Conservation (phyloP, 176 grass and related monocot genomes). For the Metroxylon sagu region DNA sequence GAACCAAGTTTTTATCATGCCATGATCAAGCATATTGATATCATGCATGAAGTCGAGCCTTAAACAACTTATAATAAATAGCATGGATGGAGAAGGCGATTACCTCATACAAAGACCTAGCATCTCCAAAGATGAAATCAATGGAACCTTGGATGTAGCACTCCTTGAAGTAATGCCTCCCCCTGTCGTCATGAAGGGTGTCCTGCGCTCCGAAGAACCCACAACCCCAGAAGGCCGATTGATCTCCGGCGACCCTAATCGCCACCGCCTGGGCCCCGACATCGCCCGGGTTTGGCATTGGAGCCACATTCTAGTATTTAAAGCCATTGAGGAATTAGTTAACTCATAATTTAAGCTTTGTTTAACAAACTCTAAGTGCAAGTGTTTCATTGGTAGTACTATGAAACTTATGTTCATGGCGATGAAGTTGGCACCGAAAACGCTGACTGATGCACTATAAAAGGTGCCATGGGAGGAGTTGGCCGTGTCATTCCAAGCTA, state of each 20-base stretch:
- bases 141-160: conserved; percentile 80
- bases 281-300: conserved; percentile 64
- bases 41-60: too few species aligned
- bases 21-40: too few species aligned
- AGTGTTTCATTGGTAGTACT: conserved; percentile 19
- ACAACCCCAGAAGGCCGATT: conserved; percentile 73
- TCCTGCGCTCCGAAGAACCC: conserved; percentile 86
- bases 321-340: background rate
- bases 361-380: too few species aligned
- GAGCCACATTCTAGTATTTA: conserved; percentile 65
- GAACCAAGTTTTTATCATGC: too few species aligned
- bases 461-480: conserved; percentile 72
- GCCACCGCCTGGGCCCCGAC: conserved; percentile 60
- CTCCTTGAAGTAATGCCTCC: conserved; percentile 80
- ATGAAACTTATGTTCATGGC: conserved; percentile 89
- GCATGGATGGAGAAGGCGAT: background rate
- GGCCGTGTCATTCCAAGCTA: conserved; percentile 81
- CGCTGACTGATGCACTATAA: conserved; percentile 48
- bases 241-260: conserved; percentile 52
- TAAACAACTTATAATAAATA: too few species aligned
- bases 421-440: conserved; percentile 49
- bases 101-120: conserved; percentile 72
- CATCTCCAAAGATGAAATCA: conserved; percentile 90
- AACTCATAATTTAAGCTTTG: too few species aligned
- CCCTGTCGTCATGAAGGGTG: conserved; percentile 69